phyloP scores from a whole-genome alignment of 225 moss, liverwort and hornwort species.

The Climacium dendroides region DNA sequence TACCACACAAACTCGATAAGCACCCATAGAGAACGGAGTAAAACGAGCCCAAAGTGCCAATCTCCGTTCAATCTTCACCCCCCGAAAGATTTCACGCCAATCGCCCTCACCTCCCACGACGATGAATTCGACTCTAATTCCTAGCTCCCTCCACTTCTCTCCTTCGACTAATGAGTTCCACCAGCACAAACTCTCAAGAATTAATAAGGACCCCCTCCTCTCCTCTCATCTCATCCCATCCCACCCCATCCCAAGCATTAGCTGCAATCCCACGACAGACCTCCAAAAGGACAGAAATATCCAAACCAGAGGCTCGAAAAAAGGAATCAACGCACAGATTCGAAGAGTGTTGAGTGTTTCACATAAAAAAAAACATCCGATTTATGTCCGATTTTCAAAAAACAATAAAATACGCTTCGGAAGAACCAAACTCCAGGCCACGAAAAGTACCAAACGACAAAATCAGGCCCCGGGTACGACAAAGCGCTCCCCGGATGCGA shows the following conservation, averaged over 20 bases:
- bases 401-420: background rate
- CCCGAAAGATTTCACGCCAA: background rate
- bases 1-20: background rate
- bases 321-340: background rate
- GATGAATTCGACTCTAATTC: background rate
- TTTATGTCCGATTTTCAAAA: background rate
- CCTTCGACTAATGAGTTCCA: background rate
- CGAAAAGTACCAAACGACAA: background rate
- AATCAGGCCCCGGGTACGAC: background rate
- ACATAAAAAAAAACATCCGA: background rate
- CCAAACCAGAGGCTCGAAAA: background rate
- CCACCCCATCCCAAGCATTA: background rate
- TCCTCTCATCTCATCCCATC: background rate
- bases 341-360: background rate
- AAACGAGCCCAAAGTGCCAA: background rate
- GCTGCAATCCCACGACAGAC: background rate
- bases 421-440: background rate
- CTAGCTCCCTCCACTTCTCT: background rate
- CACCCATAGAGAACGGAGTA: background rate
- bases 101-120: background rate
- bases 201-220: background rate
- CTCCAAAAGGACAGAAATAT: background rate
- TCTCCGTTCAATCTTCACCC: background rate
- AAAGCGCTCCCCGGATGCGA: background rate
- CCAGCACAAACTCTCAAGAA: background rate